These are phyloP conservation scores for Tulasnella sp. DNA, from an alignment of 768 basidiomycete genomes.

Conservation along the genomic window DNA sequence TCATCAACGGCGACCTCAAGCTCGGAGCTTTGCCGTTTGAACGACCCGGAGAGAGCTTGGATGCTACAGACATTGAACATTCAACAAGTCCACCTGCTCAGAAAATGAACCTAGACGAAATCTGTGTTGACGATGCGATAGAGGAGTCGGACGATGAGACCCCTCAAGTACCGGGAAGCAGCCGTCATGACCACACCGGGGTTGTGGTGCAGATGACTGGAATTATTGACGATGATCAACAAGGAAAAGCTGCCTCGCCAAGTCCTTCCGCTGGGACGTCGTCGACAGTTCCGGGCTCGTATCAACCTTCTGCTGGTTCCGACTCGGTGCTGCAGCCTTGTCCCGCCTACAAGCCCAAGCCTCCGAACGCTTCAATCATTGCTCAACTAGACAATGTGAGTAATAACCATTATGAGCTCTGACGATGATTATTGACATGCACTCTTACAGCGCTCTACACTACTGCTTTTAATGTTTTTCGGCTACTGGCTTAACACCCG, in stretches of 20 bases:
- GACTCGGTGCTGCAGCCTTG: background rate
- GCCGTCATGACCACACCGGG: background rate
- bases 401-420: background rate
- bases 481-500: conserved; percentile 7
- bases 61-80: background rate
- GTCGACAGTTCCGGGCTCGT: background rate
- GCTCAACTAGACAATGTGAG: conserved; percentile 9
- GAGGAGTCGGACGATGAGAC: conserved; percentile 1
- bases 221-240: background rate
- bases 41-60: background rate
- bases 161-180: background rate
- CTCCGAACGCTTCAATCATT: background rate
- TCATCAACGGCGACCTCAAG: conserved; percentile 12
- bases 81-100: background rate
- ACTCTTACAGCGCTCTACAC: background rate
- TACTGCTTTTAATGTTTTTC: conserved; percentile 10
- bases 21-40: background rate
- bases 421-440: background rate
- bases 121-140: background rate
- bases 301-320: background rate
- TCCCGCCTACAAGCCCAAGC: background rate
- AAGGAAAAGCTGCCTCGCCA: background rate
- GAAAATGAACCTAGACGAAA: background rate
- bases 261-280: background rate
- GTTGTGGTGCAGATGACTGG: conserved; percentile 6